phyloP scores from a whole-genome alignment of 2,329 filamentous ascomycete genomes.

The Parascedosporium putredinis region DNA sequence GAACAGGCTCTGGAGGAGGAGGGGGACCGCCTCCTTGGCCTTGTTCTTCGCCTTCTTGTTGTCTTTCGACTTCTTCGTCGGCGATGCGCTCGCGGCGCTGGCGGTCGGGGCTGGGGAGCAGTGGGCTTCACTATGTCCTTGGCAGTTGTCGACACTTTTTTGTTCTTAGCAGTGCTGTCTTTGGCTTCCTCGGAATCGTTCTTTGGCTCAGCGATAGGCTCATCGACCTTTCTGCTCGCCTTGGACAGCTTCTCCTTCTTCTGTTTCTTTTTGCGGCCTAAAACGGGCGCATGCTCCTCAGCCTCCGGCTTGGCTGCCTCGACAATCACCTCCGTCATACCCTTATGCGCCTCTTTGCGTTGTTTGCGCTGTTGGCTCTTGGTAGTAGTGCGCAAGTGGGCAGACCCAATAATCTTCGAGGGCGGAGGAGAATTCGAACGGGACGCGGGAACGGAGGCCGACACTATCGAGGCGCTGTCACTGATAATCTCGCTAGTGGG shows the following conservation, averaged over 20 bases:
- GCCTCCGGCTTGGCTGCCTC: constrained; percentile 41
- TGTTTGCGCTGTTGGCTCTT: constrained; percentile 74
- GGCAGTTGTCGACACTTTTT: constrained; percentile 11
- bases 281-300: constrained; percentile 57
- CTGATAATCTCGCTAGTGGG: constrained; percentile 64
- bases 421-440: constrained; percentile 63
- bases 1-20: constrained; percentile 10
- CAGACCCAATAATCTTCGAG: constrained; percentile 50
- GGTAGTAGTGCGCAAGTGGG: constrained; percentile 57
- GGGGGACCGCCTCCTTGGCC: constrained; percentile 12
- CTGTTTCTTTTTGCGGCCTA: constrained; percentile 76
- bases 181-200: not conserved
- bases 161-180: constrained; percentile 32
- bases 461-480: constrained; percentile 67
- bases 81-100: not conserved
- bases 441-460: constrained; percentile 56
- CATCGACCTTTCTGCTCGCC: constrained; percentile 12
- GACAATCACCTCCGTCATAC: constrained; percentile 45
- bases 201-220: constrained; percentile 1
- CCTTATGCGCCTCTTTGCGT: constrained; percentile 56
- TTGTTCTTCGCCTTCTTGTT: constrained; percentile 21
- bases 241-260: constrained; percentile 55
- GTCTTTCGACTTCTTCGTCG: constrained; percentile 2
- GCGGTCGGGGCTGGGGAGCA: not conserved
- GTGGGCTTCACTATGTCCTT: constrained; percentile 9